Evolutionary conservation across 495 filamentous ascomycete species (phyloP).

Genomic region (Neurospora tetrasperma): DNA sequence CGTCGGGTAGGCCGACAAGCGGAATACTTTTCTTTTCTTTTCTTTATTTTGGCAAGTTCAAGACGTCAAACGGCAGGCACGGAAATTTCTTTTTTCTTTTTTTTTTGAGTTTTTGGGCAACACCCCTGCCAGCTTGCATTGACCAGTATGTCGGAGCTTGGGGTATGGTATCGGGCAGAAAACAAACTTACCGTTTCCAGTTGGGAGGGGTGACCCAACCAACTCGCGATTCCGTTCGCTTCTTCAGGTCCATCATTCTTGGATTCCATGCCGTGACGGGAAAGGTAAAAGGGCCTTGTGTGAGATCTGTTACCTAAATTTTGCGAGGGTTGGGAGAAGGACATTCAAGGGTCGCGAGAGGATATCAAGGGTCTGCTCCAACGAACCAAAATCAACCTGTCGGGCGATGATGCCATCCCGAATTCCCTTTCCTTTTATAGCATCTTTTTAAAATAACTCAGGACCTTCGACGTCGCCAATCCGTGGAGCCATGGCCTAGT

Average conservation of each 20-base stretch:
- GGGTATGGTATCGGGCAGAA: not conserved
- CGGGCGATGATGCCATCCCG: not conserved
- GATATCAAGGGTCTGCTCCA: not conserved
- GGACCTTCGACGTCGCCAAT: not conserved
- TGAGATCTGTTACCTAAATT: not conserved
- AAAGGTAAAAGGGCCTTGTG: not conserved
- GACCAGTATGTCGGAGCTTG: not conserved
- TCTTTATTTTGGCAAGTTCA: not conserved
- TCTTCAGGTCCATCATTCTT: not conserved
- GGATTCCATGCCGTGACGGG: not conserved
- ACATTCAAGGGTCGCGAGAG: not conserved
- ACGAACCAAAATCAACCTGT: not conserved
- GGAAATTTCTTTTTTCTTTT: not conserved
- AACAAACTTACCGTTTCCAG: not conserved
- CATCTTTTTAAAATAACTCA: not conserved
- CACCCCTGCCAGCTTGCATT: not conserved
- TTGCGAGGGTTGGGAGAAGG: too few species aligned
- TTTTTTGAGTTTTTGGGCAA: not conserved
- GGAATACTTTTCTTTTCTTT: not conserved
- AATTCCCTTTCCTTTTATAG: not conserved
- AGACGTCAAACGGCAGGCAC: not conserved
- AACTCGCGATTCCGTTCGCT: not conserved
- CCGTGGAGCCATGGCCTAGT: not conserved
- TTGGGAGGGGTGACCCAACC: not conserved
- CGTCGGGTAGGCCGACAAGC: not conserved